A percentile compares a stretch with the other conserved stretches of the same genome.
phyloP scores from a whole-genome alignment of 129 eudicot species.

The Escallonia herrerae region DNA sequence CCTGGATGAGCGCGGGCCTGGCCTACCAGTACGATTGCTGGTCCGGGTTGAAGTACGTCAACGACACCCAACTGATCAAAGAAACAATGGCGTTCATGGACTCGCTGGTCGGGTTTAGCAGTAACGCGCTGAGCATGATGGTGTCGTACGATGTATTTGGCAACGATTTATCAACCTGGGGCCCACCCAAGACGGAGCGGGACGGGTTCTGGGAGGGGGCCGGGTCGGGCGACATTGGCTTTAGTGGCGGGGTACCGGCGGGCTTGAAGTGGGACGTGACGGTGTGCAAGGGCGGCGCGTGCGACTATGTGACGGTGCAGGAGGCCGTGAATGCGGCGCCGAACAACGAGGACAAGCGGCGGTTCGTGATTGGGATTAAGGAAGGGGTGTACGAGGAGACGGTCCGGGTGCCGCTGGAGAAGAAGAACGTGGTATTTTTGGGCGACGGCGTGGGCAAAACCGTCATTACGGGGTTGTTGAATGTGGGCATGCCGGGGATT shows the following conservation, averaged over 20 bases:
- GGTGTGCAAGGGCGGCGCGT: conserved; percentile 56
- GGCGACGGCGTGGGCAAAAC: conserved; percentile 96
- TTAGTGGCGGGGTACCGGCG: conserved; percentile 28
- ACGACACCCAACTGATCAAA: conserved; percentile 36
- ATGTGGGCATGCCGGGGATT: conserved; percentile 58
- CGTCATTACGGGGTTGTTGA: conserved; percentile 59
- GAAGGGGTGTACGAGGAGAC: conserved; percentile 69
- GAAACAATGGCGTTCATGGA: conserved; percentile 65
- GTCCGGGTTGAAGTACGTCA: conserved; percentile 67
- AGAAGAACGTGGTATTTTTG: conserved; percentile 62
- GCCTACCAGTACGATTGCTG: conserved; percentile 81
- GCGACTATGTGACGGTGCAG: conserved; percentile 55
- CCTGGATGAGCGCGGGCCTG: conserved; percentile 66
- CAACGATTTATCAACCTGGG: conserved; percentile 45
- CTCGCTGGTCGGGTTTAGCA: conserved; percentile 30
- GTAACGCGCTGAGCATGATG: conserved; percentile 57
- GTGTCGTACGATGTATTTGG: conserved; percentile 52
- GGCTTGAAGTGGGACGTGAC: conserved; percentile 57
- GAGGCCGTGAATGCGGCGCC: conserved; percentile 71
- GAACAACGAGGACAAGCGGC: conserved; percentile 17
- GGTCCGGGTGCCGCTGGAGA: conserved; percentile 73
- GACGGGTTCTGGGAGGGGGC: conserved; percentile 73
- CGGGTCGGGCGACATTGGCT: conserved; percentile 5
- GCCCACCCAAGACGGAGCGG: conserved; percentile 60
- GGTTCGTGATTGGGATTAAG: conserved; percentile 56